Conservation (phyloP, 768 basidiomycete genomes). For the Suillus discolor region DNA sequence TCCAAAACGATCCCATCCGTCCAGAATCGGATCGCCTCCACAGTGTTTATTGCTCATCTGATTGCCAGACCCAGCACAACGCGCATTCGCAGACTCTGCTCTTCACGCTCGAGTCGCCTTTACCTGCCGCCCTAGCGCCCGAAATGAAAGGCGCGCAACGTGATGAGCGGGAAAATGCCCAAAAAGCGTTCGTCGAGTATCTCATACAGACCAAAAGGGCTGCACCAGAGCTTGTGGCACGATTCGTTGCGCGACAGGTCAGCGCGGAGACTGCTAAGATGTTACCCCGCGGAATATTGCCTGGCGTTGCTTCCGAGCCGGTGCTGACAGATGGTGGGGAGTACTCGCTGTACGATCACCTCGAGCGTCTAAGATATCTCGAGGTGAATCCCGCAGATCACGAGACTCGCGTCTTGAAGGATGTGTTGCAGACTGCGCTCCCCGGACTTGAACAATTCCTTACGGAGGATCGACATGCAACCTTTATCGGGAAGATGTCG, state of each 20-base stretch:
- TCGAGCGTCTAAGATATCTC: slow-evolving; percentile 73
- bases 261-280: slow-evolving; percentile 64
- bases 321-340: slow-evolving; percentile 45
- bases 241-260: slow-evolving; percentile 75
- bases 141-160: slow-evolving; percentile 34
- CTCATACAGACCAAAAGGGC: slow-evolving; percentile 50
- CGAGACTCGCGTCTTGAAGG: slow-evolving; percentile 51
- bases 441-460: slow-evolving; percentile 76
- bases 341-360: slow-evolving; percentile 73
- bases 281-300: slow-evolving; percentile 29
- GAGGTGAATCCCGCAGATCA: slow-evolving; percentile 52
- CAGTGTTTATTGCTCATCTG: slow-evolving; percentile 73
- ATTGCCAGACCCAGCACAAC: slow-evolving; percentile 59
- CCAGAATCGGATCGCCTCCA: slow-evolving; percentile 53
- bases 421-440: slow-evolving; percentile 60
- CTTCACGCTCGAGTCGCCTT: slow-evolving; percentile 64
- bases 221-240: slow-evolving; percentile 61
- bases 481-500: slow-evolving; percentile 66
- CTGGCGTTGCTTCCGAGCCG: slow-evolving; percentile 19
- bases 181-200: slow-evolving; percentile 58
- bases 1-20: slow-evolving; percentile 50
- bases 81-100: slow-evolving; percentile 67
- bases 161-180: slow-evolving; percentile 57
- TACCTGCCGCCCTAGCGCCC: slow-evolving; percentile 48
- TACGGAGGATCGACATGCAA: slow-evolving; percentile 61